Conservation (phyloP, 495 filamentous ascomycete genomes). For the Talaromyces adpressus region DNA sequence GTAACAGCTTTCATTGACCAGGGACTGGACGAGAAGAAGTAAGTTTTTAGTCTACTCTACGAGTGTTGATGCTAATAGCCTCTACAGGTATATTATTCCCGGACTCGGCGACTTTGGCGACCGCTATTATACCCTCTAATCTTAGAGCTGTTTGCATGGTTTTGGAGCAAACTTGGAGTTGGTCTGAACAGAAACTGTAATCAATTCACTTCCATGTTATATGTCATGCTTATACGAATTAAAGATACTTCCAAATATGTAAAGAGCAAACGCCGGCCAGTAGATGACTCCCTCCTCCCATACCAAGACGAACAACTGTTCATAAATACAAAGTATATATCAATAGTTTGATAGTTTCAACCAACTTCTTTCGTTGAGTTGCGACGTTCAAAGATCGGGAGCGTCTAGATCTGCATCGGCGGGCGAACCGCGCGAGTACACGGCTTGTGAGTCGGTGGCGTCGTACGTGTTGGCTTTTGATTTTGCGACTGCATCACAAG, state of each 20-base stretch:
- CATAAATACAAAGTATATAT: not conserved
- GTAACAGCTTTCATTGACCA: conserved; percentile 97
- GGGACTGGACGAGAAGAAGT: conserved; percentile 97
- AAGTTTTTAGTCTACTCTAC: no score
- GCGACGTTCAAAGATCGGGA: not conserved
- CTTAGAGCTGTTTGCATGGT: not conserved
- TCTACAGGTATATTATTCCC: conserved; percentile 82
- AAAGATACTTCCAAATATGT: not conserved
- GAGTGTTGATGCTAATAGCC: conserved; percentile 15
- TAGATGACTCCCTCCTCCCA: not conserved
- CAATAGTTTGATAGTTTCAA: no score
- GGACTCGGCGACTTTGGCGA: conserved; percentile 97
- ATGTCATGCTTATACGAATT: not conserved
- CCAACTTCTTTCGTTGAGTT: no score
- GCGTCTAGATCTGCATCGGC: not conserved
- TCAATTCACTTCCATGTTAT: not conserved
- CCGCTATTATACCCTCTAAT: conserved; percentile 85
- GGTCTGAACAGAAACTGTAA: not conserved
- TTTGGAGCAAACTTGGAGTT: not conserved
- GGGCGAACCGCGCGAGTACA: conserved; percentile 14
- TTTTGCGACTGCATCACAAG: conserved; percentile 76
- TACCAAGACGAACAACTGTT: not conserved
- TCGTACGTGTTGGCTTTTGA: conserved; percentile 50
- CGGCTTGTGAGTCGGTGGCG: conserved; percentile 27
- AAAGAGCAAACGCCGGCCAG: conserved; percentile 1